Base-by-base conservation (phyloP, 2,329 filamentous ascomycete species). In the Westerdykella sp. region DNA sequence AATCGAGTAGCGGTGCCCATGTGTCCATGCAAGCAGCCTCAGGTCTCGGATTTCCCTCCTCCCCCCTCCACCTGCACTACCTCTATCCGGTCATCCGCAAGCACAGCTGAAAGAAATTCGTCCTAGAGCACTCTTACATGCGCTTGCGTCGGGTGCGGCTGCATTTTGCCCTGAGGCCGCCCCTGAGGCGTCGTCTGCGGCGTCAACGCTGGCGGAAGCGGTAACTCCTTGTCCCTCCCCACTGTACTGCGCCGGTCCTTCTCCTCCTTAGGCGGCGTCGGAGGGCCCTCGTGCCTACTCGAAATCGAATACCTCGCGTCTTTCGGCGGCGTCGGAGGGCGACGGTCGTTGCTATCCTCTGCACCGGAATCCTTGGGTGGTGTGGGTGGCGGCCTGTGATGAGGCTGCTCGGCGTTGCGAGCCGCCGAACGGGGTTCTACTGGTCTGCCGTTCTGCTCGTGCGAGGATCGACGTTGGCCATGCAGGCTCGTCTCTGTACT, bases 381-480 rank as follows among this genome's bases (percentile, higher is more conserved):
- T n/a, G 70, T 73, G 2, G 69, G 68, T 22, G 71, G 71, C 25
- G 68, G 68, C 32, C 58, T 55, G 15, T 59, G 55, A 32, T 57
- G 59, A 14, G 56, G 52, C 9, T 57, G 49, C n/a, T 65, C 61
- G 32, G 52, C 11, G 11, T 9, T 10, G 25, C 11, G 25, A 28
- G 25, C 7, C 25, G 11, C 45, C 32, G 54, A 51, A n/a, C 50
- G 39, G 3, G 54, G 51, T 35, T 44, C 37, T 10, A 46, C 42
- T 6, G 34, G 47, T 47, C 22, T 48, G 39, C 34, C 48, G 15
- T 53, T 52, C 25, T 45, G 47, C 42, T 50, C 52, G 40, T 49
- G 50, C n/a, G 54, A 38, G 18, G 59, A 57, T n/a, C 59, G 56
- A 31, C 54, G 44, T 4, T 56, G 49, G 2, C 48, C 44, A 36